phyloP scores from a whole-genome alignment of 2,329 filamentous ascomycete species.

The Piedraia hortae region DNA sequence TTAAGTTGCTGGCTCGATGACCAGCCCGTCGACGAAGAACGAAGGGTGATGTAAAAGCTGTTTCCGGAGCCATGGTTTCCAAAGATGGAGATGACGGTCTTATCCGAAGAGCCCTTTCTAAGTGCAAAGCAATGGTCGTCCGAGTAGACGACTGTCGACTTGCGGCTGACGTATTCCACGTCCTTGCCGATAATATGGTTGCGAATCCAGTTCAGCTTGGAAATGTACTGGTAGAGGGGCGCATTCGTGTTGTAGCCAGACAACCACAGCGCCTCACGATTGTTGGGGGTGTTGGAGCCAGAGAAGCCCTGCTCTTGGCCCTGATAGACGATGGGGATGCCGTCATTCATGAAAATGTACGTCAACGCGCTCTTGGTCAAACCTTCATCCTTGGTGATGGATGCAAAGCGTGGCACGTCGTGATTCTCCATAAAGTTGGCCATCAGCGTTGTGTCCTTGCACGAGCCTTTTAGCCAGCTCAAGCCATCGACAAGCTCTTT shows the following conservation, averaged over 20 bases:
- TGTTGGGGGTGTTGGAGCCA: conserved; percentile 12
- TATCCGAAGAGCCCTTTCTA: conserved; percentile 18
- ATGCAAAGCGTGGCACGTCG: conserved; percentile 17
- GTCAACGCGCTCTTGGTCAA: conserved; percentile 33
- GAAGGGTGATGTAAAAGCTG: conserved; percentile 6
- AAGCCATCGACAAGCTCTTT: conserved; percentile 11
- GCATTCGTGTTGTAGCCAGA: conserved; percentile 15
- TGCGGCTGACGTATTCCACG: conserved; percentile 15
- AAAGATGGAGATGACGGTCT: conserved; percentile 8
- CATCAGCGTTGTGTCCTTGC: conserved; percentile 14
- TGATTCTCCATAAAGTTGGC: conserved; percentile 16
- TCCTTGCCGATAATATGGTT: conserved; percentile 17
- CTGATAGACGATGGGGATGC: conserved; percentile 37
- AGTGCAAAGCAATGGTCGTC: conserved; percentile 19
- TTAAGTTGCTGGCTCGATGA: conserved; percentile 10
- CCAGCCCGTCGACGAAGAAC: conserved; percentile 6
- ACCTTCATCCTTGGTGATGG: conserved; percentile 23
- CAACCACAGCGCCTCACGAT: conserved; percentile 18
- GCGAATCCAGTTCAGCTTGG: conserved; percentile 24
- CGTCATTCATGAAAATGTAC: conserved; percentile 32
- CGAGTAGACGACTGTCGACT: conserved; percentile 15
- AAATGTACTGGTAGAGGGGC: conserved; percentile 17
- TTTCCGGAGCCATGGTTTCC: conserved; percentile 10
- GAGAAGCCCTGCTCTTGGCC: conserved; percentile 35
- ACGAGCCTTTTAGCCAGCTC: conserved; percentile 11